Evolutionary conservation across 2,329 filamentous ascomycete species (phyloP), one percentile per base, ranked within the genome.

Genomic region (Orbilia brochopaga): DNA sequence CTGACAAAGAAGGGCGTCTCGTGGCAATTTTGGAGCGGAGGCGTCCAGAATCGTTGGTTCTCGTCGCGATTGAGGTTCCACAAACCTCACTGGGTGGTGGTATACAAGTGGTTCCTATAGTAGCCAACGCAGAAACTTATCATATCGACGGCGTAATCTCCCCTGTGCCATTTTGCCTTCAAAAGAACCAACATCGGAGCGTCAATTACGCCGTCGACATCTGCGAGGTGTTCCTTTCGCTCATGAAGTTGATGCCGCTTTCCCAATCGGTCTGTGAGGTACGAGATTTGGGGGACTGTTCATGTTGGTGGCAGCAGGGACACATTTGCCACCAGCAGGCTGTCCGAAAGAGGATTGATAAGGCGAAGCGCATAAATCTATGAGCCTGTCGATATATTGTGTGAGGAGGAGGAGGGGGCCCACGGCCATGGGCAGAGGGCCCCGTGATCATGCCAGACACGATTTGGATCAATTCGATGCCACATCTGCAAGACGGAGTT

Each of bases 271-370:
- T 64, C 54, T 52, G 2, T 44, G 24, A 30, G 23, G 58, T 69
- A 56, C 37, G 64, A 56, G 48, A 21, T 13, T 51, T 51, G 19
- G 19, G n/a, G n/a, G n/a, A n/a, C n/a, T n/a, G n/a, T n/a, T n/a
- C 27, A 40, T 8, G 46, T 40, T 19, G 32, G 44, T 56, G 37
- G 27, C 53, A 37, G n/a, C n/a, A 57, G 4, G 53, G n/a, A 7
- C 61, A 51, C 51, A 61, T 72, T 72, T 72, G 67, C 67, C 67
- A 72, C 67, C 24, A 44, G 13, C 46, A 53, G 21, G 44, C 53
- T 35, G 48, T 56, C 66, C 66, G 32, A 64, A 70, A 58, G 24
- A 56, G 66, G 59, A 44, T 37, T n/a, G 35, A 63, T 66, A 56
- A 35, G 27, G 54, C 55, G 54, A 66, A 32, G 62, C 32, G 46